Evolutionary conservation across 768 basidiomycete species (phyloP).

Genomic region (Flagelloscypha sp.): DNA sequence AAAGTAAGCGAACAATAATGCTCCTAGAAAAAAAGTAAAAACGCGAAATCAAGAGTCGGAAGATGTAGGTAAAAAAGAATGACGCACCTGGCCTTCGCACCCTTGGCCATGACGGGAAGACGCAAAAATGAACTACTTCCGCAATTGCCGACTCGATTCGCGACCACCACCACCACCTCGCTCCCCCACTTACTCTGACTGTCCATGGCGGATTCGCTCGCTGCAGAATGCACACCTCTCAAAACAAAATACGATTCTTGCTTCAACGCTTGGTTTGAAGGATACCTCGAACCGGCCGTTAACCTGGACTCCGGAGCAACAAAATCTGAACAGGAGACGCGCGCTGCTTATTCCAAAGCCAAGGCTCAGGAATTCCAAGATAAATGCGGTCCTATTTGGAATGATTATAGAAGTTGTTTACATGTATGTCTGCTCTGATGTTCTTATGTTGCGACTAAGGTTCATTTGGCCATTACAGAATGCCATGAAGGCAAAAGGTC

Average conservation of each 20-base stretch:
- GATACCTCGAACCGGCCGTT: constrained; percentile 82
- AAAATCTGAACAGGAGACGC: constrained; percentile 31
- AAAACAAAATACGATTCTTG: constrained; percentile 89
- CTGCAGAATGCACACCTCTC: constrained; percentile 78
- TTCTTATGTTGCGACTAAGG: background rate
- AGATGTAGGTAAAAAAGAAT: background rate
- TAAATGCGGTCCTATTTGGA: constrained; percentile 80
- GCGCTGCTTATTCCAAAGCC: constrained; percentile 54
- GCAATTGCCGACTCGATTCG: no score
- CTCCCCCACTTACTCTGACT: no score
- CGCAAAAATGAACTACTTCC: no score
- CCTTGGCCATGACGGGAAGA: constrained; percentile 51
- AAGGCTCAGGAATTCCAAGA: constrained; percentile 86
- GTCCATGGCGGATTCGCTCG: constrained; percentile 78
- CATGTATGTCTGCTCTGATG: constrained; percentile 45
- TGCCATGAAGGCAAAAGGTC: constrained; percentile 70
- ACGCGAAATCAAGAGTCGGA: background rate
- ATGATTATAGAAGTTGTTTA: constrained; percentile 71
- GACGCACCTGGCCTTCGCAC: constrained; percentile 51
- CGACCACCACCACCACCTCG: background rate
- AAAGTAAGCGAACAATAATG: constrained; percentile 79
- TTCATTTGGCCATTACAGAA: constrained; percentile 33
- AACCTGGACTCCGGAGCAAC: no score
- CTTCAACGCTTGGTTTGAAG: constrained; percentile 98
- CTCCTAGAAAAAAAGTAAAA: constrained; percentile 39